Evolutionary conservation across 495 filamentous ascomycete genomes (phyloP).

Genomic region (Bryoglossum gracile): DNA sequence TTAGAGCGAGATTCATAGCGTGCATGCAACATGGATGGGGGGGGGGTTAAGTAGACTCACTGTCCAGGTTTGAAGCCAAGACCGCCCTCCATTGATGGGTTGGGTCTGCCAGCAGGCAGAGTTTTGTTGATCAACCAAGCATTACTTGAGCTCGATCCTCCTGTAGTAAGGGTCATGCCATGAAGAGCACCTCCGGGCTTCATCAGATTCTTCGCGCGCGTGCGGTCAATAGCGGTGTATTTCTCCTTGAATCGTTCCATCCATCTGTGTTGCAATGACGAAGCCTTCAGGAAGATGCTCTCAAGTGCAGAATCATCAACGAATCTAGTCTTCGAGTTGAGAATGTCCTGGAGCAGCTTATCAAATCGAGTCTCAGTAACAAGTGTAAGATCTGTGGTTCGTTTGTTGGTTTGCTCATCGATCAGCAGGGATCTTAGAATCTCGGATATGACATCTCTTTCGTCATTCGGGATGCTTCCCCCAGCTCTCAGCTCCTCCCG

Average conservation of each 20-base stretch:
- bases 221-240: constrained; percentile 36
- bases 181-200: constrained; percentile 31
- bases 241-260: constrained; percentile 28
- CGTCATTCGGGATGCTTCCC: constrained; percentile 15
- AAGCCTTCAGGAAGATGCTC: not conserved
- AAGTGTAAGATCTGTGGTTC: not conserved
- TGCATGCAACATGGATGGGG: too few relatives aligned
- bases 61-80: constrained; percentile 15
- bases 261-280: constrained; percentile 32
- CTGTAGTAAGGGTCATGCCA: constrained; percentile 26
- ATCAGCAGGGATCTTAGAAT: constrained; percentile 3
- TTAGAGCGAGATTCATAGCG: too few relatives aligned
- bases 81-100: constrained; percentile 28
- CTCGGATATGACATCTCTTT: constrained; percentile 20
- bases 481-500: constrained; percentile 25
- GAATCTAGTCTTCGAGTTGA: constrained; percentile 10
- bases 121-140: constrained; percentile 30
- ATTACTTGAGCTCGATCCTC: constrained; percentile 15
- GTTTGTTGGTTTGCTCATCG: not conserved
- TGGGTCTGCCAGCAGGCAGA: constrained; percentile 13
- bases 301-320: not conserved
- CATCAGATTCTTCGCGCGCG: constrained; percentile 27
- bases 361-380: constrained; percentile 9
- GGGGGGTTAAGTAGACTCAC: too few relatives aligned
- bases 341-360: constrained; percentile 30